phyloP scores from a whole-genome alignment of 1,139 yeast species.

The Eremothecium gossypii region DNA sequence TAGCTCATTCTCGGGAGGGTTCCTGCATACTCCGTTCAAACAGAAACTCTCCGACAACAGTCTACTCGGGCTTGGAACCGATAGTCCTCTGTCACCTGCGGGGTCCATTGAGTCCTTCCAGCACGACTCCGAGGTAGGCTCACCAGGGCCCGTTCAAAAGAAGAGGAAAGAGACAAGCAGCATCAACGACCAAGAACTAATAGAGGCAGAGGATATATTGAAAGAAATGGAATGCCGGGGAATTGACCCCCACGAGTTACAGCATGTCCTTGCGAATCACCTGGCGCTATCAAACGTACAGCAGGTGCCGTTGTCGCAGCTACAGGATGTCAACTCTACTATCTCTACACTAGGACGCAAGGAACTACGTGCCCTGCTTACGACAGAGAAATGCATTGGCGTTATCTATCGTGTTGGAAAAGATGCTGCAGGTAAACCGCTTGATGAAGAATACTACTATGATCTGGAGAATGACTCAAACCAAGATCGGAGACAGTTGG shows the following conservation, averaged over 20 bases:
- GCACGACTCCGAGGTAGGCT: not conserved
- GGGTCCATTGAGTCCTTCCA: not conserved
- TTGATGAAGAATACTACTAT: slow-evolving; percentile 90
- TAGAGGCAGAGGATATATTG: slow-evolving; percentile 4
- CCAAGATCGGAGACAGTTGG: slow-evolving; percentile 55
- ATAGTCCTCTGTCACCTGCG: not conserved
- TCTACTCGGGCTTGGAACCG: not conserved
- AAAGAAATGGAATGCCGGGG: slow-evolving; percentile 10
- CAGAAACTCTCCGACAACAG: too few species aligned
- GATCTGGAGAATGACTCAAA: slow-evolving; percentile 76
- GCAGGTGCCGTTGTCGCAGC: slow-evolving; percentile 69
- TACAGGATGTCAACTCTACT: slow-evolving; percentile 50
- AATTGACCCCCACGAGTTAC: slow-evolving; percentile 34
- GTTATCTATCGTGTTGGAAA: slow-evolving; percentile 80
- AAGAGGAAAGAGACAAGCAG: slow-evolving; percentile 10
- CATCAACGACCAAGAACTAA: slow-evolving; percentile 1
- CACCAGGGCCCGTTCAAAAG: slow-evolving; percentile 10
- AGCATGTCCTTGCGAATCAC: slow-evolving; percentile 66
- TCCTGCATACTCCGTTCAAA: too few species aligned
- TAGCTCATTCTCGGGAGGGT: not conserved
- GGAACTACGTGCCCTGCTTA: slow-evolving; percentile 39
- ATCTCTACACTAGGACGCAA: slow-evolving; percentile 37
- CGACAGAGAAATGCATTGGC: slow-evolving; percentile 50
- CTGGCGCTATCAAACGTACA: slow-evolving; percentile 83
- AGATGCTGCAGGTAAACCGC: slow-evolving; percentile 91